Evolutionary conservation across 1,284 basidiomycete species (phyloP), one percentile per base, ranked within the genome.

Genomic region (Amylostereum areolatum): DNA sequence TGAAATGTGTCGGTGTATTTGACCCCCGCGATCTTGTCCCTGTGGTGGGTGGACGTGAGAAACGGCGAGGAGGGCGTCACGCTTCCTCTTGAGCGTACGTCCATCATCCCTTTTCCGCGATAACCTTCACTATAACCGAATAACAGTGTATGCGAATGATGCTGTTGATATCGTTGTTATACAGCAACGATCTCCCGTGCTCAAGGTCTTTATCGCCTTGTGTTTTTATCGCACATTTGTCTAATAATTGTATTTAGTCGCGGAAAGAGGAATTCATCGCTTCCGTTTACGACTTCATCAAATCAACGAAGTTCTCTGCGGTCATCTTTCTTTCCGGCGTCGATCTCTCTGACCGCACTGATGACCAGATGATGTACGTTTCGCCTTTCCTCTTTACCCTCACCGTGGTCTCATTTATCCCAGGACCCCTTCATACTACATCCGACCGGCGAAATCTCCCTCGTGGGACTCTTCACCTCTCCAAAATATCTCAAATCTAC

Each of bases 121-220:
- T 35, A 24, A 34, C 47, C 40, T 24, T 40, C 30, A 28, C 31
- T 39, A 42, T 46, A 39, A 39, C 25, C 45, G 29, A 36, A 2
- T 31, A 36, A 32, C 56, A 89, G 87, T 91, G 11, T 90, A 82
- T 57, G 82, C 84, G 3, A 73, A 69, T 41, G 61, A 70, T 33
- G 72, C 69, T 6, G 58, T 65, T 40, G 63, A 75, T 43, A 52
- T 88, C 18, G 69, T 79, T 18, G 69, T 89, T 44, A 62, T 89
- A 11, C 89, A 89, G 57, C 89, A 92, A 58, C 71, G 88, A 49
- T 89, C 89, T 8, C 89, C 89, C 9, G 78, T 78, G 2, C 62
- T 91, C 49, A 88, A 87, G 71, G 88, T 83, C 47, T 24, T 64
- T 56, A 24, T 8, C n/a, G 27, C 39, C 27, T 5, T 18, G 25